These are phyloP conservation scores for Euphorbia celastroides DNA, from an alignment of 441 rosid species.

Conservation along the genomic window DNA sequence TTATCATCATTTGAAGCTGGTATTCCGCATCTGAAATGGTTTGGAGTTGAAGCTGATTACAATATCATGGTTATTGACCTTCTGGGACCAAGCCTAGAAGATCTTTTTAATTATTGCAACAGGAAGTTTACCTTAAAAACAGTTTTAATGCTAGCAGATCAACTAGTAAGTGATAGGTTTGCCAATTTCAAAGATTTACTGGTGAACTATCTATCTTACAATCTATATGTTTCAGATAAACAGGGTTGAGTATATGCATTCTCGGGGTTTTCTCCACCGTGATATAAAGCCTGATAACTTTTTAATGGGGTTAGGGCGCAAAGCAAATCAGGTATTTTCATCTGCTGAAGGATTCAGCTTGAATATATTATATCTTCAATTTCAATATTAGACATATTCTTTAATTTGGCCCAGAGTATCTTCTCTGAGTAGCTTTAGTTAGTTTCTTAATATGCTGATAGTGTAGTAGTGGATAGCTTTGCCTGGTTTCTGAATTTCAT, in stretches of 20 bases:
- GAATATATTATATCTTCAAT: neutral
- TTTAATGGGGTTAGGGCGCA: conserved; percentile 93
- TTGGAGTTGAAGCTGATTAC: conserved; percentile 86
- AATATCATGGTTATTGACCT: conserved; percentile 96
- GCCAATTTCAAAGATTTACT: conserved; percentile 52
- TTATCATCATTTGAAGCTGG: conserved; percentile 50
- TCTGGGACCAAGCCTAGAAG: conserved; percentile 95
- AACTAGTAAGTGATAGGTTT: conserved; percentile 70
- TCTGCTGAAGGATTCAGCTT: neutral
- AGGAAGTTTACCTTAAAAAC: conserved; percentile 85
- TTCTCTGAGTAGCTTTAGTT: too few relatives aligned
- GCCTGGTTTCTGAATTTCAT: too few relatives aligned
- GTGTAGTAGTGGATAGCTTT: too few relatives aligned
- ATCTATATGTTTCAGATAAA: conserved; percentile 43
- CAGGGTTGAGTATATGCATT: conserved; percentile 96
- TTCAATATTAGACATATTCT: too few relatives aligned
- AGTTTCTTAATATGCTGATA: too few relatives aligned
- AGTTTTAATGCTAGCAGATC: conserved; percentile 99
- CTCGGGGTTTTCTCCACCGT: conserved; percentile 97
- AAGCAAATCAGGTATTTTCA: conserved; percentile 80
- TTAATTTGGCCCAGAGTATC: too few relatives aligned
- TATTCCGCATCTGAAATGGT: conserved; percentile 87
- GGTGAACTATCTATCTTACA: too few relatives aligned
- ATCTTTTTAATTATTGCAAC: conserved; percentile 83
- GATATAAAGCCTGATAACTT: conserved; percentile 99